Evolutionary conservation across 2,329 filamentous ascomycete genomes (phyloP), one percentile per base, ranked within the genome.

Genomic region (Cylindrodendrum hubeiense): DNA sequence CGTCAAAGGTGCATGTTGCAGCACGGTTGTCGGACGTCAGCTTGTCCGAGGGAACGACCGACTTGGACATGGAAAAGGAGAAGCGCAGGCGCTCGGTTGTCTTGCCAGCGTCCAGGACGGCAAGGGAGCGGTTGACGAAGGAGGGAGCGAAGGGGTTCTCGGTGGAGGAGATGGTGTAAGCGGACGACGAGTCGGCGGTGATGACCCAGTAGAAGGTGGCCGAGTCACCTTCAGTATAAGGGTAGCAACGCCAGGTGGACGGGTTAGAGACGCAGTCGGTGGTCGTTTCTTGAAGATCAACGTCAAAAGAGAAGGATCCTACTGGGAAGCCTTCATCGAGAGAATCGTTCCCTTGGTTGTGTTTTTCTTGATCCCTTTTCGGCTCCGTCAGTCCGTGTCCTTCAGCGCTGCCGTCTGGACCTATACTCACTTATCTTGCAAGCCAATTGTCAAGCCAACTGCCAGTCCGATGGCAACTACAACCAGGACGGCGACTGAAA

Each of bases 151-250:
- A 87, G 1, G 85, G 84, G 68, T 89, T 88, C 28, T 83, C 77
- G 22, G 81, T 82, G 3, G 87, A 87, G 5, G 89, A 89, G 67
- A 90, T 86, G 47, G 79, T 79, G 76, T 85, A 89, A 15, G 79
- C 76, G 33, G 75, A 75, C 15, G 75, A 69, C 44, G 81, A 79
- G n/a, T 73, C 66, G 4, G 80, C 73, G 2, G 77, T 77, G 62
- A 93, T 89, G 63, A 86, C 82, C 90, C 89, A 92, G 74, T 87
- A 84, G 76, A 91, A 91, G 7, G 83, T 86, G 0, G 86, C 82
- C 5, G 83, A 75, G 4, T 79, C 79, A 21, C 81, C 79, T 13
- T 68, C 51, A 4, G 78, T 78, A 72, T 85, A 87, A 1, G 90
- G 89, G 65, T 85, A 87, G 80, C 90, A 93, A 59, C 82, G 81